Evolutionary conservation across 805 yeast species (phyloP).

Genomic region (Yamadazyma kitorensis): DNA sequence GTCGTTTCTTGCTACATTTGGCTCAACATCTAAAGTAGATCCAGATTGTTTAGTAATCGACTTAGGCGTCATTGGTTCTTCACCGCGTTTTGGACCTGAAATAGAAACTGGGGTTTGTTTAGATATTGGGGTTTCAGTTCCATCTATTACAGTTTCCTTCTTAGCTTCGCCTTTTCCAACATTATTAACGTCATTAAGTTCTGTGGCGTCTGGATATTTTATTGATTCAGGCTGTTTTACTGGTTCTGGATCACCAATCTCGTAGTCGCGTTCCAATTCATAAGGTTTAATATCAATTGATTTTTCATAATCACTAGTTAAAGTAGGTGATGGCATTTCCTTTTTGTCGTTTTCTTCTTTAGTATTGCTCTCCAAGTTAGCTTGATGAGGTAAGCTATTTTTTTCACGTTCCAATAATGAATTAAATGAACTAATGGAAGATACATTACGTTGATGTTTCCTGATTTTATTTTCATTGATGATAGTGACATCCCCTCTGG

Average conservation of each 20-base stretch:
- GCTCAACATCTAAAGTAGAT: no score
- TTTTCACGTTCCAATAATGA: constrained; percentile 2
- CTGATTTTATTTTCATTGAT: constrained; percentile 5
- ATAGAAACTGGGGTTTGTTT: no score
- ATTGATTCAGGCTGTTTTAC: no score
- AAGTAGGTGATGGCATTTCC: constrained; percentile 8
- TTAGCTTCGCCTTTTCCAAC: no score
- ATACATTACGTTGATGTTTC: constrained; percentile 5
- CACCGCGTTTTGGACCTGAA: no score
- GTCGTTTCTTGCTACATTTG: no score
- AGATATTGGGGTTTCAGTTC: no score
- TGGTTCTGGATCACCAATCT: background rate
- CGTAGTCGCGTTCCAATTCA: background rate
- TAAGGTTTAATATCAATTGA: background rate
- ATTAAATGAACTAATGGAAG: constrained; percentile 5
- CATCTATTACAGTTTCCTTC: no score
- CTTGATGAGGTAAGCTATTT: background rate
- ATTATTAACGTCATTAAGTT: no score
- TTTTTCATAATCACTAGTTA: constrained; percentile 5
- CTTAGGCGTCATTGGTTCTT: no score
- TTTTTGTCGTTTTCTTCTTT: background rate
- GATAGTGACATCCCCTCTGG: constrained; percentile 13
- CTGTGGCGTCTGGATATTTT: no score
- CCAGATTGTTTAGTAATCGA: no score
- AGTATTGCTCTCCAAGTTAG: background rate